These are phyloP conservation scores for Pichia exigua DNA, from an alignment of 805 yeast genomes.

Conservation along the genomic window DNA sequence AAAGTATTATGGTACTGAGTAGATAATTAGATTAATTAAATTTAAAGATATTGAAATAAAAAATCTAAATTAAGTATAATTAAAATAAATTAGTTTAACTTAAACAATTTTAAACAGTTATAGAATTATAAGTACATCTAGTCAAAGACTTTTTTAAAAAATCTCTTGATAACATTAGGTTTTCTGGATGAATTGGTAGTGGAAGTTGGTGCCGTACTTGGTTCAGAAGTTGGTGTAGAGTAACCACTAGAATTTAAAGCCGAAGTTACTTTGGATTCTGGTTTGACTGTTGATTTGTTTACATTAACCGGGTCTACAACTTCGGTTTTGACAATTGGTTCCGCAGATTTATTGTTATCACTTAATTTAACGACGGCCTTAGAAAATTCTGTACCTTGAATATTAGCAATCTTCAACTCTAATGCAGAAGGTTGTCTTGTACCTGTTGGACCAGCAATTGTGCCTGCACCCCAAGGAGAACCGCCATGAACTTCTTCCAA, in stretches of 20 bases:
- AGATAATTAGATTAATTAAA: no score
- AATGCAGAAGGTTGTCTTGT: constrained; percentile 55
- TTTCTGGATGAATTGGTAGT: not conserved
- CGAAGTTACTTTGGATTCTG: not conserved
- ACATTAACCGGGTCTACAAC: no score
- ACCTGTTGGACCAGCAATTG: constrained; percentile 71
- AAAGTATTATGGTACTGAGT: no score
- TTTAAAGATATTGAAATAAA: no score
- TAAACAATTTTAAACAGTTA: not conserved
- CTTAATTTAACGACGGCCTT: constrained; percentile 32
- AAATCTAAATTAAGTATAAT: no score
- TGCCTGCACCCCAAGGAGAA: constrained; percentile 84
- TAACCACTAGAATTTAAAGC: not conserved
- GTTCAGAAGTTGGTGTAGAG: no score
- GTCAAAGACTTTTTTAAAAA: not conserved
- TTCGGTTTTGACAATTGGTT: no score
- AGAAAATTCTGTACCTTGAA: constrained; percentile 63
- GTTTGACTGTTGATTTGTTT: not conserved
- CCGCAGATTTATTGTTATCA: not conserved
- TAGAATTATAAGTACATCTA: not conserved
- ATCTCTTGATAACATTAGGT: not conserved
- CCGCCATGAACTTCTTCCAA: constrained; percentile 67
- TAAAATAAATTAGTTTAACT: not conserved
- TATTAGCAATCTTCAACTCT: constrained; percentile 55
- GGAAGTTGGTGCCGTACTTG: not conserved